Percentiles rank a stretch among this genome's conserved stretches.
Evolutionary conservation across 805 yeast species (phyloP).

Genomic region (Yamadazyma insecticola): DNA sequence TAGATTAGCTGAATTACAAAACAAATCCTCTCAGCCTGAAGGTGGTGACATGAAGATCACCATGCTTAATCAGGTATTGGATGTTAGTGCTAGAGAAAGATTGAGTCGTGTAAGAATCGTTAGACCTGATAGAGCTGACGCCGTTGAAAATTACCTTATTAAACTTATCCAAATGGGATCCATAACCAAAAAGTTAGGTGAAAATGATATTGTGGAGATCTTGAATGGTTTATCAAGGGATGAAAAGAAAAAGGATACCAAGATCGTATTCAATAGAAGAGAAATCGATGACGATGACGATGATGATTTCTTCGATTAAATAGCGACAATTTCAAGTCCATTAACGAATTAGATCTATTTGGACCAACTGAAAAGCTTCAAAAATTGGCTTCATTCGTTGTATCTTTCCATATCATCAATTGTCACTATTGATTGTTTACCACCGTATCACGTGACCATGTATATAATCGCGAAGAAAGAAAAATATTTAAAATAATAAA

Average conservation of each 20-base stretch:
- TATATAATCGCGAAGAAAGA: too few species aligned
- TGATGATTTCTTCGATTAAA: constrained; percentile 30
- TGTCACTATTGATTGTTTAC: too few species aligned
- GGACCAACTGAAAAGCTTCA: too few species aligned
- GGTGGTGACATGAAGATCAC: constrained; percentile 38
- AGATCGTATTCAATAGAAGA: constrained; percentile 57
- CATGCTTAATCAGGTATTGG: constrained; percentile 63
- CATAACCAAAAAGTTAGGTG: constrained; percentile 66
- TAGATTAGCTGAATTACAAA: constrained; percentile 79
- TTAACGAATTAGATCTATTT: too few species aligned
- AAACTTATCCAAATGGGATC: constrained; percentile 75
- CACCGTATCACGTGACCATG: too few species aligned
- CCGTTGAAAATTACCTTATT: constrained; percentile 77
- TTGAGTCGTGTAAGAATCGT: constrained; percentile 83
- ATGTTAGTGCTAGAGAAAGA: constrained; percentile 83
- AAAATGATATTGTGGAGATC: constrained; percentile 76
- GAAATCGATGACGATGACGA: constrained; percentile 28
- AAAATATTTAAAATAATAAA: too few species aligned
- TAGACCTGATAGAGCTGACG: constrained; percentile 83
- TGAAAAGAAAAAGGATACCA: constrained; percentile 53
- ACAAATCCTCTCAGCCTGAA: constrained; percentile 19
- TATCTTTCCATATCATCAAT: too few species aligned
- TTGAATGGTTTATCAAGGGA: constrained; percentile 79
- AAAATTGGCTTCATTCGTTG: too few species aligned
- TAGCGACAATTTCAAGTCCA: too few species aligned